phyloP scores from a whole-genome alignment of 495 filamentous ascomycete genomes.

The Aspergillus conjunctus region DNA sequence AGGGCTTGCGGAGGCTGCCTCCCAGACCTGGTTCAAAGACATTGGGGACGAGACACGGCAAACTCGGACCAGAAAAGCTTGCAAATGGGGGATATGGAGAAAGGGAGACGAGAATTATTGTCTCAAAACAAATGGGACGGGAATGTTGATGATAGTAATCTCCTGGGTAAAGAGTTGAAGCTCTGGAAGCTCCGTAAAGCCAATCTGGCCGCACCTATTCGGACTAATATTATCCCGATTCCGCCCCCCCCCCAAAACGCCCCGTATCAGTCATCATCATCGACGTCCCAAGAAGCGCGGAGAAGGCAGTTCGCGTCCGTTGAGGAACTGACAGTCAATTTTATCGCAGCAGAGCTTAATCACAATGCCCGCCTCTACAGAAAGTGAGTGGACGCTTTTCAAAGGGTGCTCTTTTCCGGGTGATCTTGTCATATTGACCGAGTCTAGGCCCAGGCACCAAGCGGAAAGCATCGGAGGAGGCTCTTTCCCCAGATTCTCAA shows the following conservation, averaged over 20 bases:
- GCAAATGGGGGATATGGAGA: slow-evolving; percentile 2
- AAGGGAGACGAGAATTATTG: background rate
- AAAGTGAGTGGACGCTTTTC: slow-evolving; percentile 22
- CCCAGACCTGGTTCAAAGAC: slow-evolving; percentile 86
- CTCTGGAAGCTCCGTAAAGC: slow-evolving; percentile 15
- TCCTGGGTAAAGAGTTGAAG: background rate
- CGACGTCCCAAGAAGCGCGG: slow-evolving; percentile 1
- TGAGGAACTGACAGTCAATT: background rate
- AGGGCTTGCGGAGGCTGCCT: slow-evolving; percentile 79
- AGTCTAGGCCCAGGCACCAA: slow-evolving; percentile 56
- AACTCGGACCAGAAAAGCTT: slow-evolving; percentile 14
- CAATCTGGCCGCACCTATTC: slow-evolving; percentile 26
- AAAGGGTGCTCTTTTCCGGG: background rate
- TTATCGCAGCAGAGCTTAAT: background rate
- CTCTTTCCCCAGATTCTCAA: slow-evolving; percentile 56
- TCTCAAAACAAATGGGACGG: slow-evolving; percentile 3
- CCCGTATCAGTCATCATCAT: slow-evolving; percentile 11
- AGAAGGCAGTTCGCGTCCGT: slow-evolving; percentile 14
- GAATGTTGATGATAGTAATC: background rate
- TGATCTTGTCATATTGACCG: slow-evolving; percentile 10
- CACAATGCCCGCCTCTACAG: slow-evolving; percentile 21
- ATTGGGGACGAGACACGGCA: slow-evolving; percentile 34
- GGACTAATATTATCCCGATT: slow-evolving; percentile 25
- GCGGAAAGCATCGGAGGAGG: slow-evolving; percentile 77
- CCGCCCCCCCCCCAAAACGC: slow-evolving; percentile 6